Base-by-base conservation (phyloP, 768 basidiomycete species). In the Aureoboletus auriporus region DNA sequence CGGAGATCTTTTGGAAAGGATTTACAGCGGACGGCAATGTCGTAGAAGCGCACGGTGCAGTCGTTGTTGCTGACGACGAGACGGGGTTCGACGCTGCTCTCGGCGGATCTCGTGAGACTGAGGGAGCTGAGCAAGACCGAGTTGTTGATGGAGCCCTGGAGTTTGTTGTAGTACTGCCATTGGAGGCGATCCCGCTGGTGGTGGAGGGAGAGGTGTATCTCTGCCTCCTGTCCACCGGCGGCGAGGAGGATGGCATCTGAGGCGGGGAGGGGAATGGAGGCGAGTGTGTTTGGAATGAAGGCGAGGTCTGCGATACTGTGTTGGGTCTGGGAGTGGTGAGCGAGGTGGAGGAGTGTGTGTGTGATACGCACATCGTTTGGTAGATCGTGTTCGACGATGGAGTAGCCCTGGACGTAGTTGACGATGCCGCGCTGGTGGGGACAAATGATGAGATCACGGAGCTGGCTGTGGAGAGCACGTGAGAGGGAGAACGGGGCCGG, bases 1-100 rank as follows among this genome's bases (percentile, higher is more conserved):
- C 65, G 69, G 35, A 83, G 66, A 31, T 63, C 65, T 44, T 70
- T 69, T 28, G 75, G 74, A 10, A 69, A 55, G 33, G 60, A 68
- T 37, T 72, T 68, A 8, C 70, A 71, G 28, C 83, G 72, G 30
- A 84, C 64, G 3, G 84, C 76, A 11, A 93, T 71, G 44, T 89
- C 84, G 61, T 86, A 93, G 58, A 94, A 82, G 64, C 83, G 86
- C 59, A 95, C 80, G 0, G 80, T 79, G 45, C 76, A 75, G 60
- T 94, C 92, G 64, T 96, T 96, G 62, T 93, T 93, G 69, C 85
- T 88, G 52, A 94, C 81, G 23, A 82, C 78, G 38, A 93, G 74
- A 8, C 91, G 74, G 0, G 91, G 91, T 57, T 90, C 87, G 8
- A 77, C 75, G 53, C 79, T 79, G 63, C 79, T 83, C 61, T 84